These are phyloP conservation scores for Neofusicoccum sp. DNA, from an alignment of 2,329 filamentous ascomycete genomes.

Conservation along the genomic window DNA sequence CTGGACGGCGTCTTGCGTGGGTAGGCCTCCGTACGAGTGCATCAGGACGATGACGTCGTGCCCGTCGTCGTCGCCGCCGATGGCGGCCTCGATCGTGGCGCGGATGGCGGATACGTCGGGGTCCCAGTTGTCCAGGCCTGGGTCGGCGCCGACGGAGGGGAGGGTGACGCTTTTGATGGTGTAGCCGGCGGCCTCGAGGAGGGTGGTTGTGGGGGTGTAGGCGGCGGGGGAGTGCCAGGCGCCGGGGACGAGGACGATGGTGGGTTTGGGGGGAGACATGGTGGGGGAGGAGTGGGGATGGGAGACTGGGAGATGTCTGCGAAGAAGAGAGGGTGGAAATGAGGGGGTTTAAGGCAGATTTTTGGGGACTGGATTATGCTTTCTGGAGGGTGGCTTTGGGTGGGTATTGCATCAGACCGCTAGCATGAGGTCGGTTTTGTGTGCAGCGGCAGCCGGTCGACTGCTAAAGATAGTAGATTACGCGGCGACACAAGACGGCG, in stretches of 20 bases:
- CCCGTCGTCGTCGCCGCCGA: conserved; percentile 26
- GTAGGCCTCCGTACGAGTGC: conserved; percentile 47
- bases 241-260: conserved; percentile 38
- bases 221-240: conserved; percentile 36
- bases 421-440: no score
- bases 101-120: conserved; percentile 37
- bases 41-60: conserved; percentile 44
- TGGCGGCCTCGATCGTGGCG: conserved; percentile 34
- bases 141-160: conserved; percentile 27
- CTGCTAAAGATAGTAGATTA: no score
- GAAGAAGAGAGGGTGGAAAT: background rate
- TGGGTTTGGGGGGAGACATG: conserved; percentile 27
- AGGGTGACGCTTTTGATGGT: conserved; percentile 29
- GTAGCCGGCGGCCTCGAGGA: conserved; percentile 34
- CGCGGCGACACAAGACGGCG: no score
- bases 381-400: no score
- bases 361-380: no score
- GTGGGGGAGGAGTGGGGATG: background rate
- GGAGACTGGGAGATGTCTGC: background rate
- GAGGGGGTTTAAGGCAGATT: background rate
- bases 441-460: no score
- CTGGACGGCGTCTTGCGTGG: conserved; percentile 34
- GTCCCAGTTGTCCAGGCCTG: conserved; percentile 29
- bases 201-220: conserved; percentile 27
- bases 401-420: no score